Percentiles rank a stretch among this genome's conserved stretches.
Conservation (phyloP, 768 basidiomycete genomes). For the Podaxis sp. region DNA sequence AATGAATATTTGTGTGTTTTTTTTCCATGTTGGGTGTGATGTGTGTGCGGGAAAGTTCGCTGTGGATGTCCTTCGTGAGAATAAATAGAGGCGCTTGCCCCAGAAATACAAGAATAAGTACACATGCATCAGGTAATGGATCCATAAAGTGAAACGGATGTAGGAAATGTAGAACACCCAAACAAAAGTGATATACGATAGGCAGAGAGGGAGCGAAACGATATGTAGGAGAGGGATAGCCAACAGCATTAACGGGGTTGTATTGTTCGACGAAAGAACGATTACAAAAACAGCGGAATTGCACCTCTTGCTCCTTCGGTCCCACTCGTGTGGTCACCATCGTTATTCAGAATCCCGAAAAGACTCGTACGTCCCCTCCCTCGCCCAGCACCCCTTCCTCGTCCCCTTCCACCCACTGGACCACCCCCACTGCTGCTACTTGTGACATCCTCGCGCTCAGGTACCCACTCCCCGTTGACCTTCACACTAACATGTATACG, state of each 20-base stretch:
- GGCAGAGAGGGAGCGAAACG: not conserved
- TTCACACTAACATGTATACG: slow-evolving; percentile 55
- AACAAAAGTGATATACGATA: not conserved
- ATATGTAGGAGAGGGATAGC: not conserved
- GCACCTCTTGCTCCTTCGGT: slow-evolving; percentile 32
- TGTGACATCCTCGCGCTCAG: slow-evolving; percentile 42
- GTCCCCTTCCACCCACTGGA: slow-evolving; percentile 13
- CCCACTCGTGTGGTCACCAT: not conserved
- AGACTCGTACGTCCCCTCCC: not conserved
- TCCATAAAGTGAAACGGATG: not conserved
- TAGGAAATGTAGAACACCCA: not conserved
- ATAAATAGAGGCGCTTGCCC: not conserved
- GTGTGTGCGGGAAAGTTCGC: too few species aligned
- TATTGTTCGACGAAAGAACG: not conserved
- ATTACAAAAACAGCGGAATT: slow-evolving; percentile 43
- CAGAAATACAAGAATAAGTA: slow-evolving; percentile 1
- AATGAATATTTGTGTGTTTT: too few species aligned
- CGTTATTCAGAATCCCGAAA: slow-evolving; percentile 7
- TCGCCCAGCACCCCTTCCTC: slow-evolving; percentile 25
- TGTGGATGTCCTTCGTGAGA: too few species aligned
- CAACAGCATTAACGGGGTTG: not conserved
- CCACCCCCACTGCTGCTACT: not conserved
- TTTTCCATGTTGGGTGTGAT: too few species aligned
- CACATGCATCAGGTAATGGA: not conserved
- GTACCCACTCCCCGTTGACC: slow-evolving; percentile 59